Evolutionary conservation across 768 basidiomycete species (phyloP).

Genomic region (Termitomyces heimii): DNA sequence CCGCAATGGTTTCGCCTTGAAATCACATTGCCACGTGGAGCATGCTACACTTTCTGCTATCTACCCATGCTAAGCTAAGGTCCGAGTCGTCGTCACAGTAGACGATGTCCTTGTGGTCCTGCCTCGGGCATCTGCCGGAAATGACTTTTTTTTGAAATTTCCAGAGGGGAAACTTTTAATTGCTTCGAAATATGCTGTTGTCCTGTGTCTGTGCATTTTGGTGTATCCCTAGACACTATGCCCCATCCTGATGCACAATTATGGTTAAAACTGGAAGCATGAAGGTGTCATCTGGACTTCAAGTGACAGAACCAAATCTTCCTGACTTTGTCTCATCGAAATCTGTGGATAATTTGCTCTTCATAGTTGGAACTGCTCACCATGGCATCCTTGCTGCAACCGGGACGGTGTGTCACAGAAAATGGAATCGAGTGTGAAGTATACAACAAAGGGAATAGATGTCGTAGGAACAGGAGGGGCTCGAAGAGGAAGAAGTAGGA

Average conservation of each 20-base stretch:
- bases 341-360: too few species aligned
- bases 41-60: too few species aligned
- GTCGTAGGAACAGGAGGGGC: background rate
- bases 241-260: background rate
- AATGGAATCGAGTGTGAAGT: background rate
- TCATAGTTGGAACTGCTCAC: too few species aligned
- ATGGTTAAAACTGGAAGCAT: background rate
- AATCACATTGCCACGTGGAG: constrained; percentile 7
- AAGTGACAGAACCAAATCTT: background rate
- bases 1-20: background rate
- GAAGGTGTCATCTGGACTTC: background rate
- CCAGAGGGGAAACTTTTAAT: too few species aligned
- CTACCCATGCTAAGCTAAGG: too few species aligned
- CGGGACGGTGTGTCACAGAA: background rate
- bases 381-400: too few species aligned
- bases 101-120: background rate
- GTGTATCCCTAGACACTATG: background rate
- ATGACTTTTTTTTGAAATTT: background rate
- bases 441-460: background rate
- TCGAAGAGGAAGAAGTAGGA: background rate
- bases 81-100: background rate
- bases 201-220: background rate
- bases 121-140: background rate
- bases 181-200: background rate
- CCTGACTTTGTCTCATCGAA: too few species aligned